These are phyloP conservation scores for Kwoniella dendrophila DNA, from an alignment of 768 basidiomycete genomes.

Conservation along the genomic window DNA sequence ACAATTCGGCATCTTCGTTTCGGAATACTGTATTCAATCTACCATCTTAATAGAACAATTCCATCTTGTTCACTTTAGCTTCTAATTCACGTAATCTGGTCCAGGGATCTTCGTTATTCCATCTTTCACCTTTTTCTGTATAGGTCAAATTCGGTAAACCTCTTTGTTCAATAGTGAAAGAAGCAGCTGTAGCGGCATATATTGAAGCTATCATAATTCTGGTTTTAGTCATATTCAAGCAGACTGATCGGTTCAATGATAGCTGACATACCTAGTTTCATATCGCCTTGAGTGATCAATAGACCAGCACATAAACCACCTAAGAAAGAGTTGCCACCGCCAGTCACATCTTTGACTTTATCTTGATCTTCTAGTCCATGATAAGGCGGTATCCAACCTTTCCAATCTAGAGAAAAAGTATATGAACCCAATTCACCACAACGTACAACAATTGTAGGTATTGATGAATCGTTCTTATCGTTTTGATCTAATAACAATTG, in stretches of 20 bases:
- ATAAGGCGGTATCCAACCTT: conserved; percentile 44
- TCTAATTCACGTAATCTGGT: conserved; percentile 26
- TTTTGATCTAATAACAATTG: background rate
- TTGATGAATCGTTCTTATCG: background rate
- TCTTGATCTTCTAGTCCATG: conserved; percentile 31
- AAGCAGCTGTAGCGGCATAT: conserved; percentile 39
- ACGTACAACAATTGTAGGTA: conserved; percentile 34
- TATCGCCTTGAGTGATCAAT: conserved; percentile 31
- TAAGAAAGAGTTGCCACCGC: conserved; percentile 49
- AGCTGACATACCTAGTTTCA: conserved; percentile 25
- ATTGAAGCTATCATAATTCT: conserved; percentile 30
- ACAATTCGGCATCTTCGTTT: background rate
- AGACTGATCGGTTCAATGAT: background rate
- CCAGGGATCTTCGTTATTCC: conserved; percentile 46
- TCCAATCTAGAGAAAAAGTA: conserved; percentile 35
- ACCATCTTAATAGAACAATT: background rate
- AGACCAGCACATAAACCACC: conserved; percentile 47
- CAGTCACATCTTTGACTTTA: conserved; percentile 43
- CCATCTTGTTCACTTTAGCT: conserved; percentile 14
- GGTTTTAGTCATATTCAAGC: background rate
- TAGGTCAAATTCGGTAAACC: conserved; percentile 32
- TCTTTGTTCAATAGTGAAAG: conserved; percentile 46
- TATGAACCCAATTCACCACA: conserved; percentile 43
- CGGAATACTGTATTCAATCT: background rate
- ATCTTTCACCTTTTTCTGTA: conserved; percentile 8